phyloP scores from a whole-genome alignment of 2,329 filamentous ascomycete genomes.

The Sclerotinia spermophila region DNA sequence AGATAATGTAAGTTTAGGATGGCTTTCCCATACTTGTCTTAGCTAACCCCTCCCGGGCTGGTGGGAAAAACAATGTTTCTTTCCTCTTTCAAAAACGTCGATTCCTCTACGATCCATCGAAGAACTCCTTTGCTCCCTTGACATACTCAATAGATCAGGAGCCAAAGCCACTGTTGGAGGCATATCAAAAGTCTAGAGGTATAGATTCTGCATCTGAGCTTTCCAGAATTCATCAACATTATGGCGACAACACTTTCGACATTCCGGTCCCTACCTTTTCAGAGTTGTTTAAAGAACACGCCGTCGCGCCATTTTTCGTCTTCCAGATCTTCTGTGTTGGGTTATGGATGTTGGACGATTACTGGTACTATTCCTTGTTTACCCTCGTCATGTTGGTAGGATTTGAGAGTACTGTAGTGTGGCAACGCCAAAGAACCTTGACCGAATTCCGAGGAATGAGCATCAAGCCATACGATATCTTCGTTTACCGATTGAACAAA shows the following conservation, averaged over 20 bases:
- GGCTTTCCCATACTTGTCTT: neutral
- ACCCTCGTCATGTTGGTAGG: slow-evolving; percentile 97
- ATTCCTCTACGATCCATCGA: slow-evolving; percentile 75
- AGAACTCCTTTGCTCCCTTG: slow-evolving; percentile 75
- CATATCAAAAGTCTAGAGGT: slow-evolving; percentile 78
- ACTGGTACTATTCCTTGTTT: slow-evolving; percentile 99
- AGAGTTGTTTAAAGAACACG: slow-evolving; percentile 96
- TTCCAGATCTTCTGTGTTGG: slow-evolving; percentile 99
- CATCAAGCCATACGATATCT: slow-evolving; percentile 96
- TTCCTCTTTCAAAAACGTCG: slow-evolving; percentile 98
- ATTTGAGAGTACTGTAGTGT: slow-evolving; percentile 98
- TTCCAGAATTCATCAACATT: slow-evolving; percentile 79
- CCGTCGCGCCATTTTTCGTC: slow-evolving; percentile 97
- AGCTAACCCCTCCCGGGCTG: slow-evolving; percentile 48
- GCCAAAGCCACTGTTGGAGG: slow-evolving; percentile 72
- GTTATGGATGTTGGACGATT: slow-evolving; percentile 97
- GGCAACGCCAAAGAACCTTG: slow-evolving; percentile 94
- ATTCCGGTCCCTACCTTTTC: slow-evolving; percentile 95
- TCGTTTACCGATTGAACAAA: slow-evolving; percentile 80
- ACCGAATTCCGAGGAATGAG: slow-evolving; percentile 98
- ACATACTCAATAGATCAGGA: slow-evolving; percentile 80
- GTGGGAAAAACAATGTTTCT: slow-evolving; percentile 71
- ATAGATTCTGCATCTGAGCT: slow-evolving; percentile 72
- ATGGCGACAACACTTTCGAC: slow-evolving; percentile 94
- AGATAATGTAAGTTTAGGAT: slow-evolving; percentile 55